These are phyloP conservation scores for Russula sp. DNA, from an alignment of 768 basidiomycete genomes.

Conservation along the genomic window DNA sequence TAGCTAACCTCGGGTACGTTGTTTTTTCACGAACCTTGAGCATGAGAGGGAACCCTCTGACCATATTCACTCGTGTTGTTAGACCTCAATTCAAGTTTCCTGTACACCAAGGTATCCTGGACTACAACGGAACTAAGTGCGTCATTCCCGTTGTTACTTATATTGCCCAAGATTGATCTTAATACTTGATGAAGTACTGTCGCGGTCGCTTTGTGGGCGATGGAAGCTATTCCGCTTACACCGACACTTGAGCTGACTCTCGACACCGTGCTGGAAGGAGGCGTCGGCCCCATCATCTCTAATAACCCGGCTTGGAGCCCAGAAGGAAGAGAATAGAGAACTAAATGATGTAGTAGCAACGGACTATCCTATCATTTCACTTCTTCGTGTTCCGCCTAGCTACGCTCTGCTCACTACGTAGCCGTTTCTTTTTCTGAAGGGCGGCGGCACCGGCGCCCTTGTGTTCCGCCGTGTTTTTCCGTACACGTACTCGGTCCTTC, in stretches of 20 bases:
- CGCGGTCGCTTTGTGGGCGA: conserved; percentile 38
- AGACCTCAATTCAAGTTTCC: conserved; percentile 82
- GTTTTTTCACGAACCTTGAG: neutral
- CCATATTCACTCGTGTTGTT: neutral
- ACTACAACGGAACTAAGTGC: conserved; percentile 71
- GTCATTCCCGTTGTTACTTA: conserved; percentile 29
- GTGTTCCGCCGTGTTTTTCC: conserved; percentile 42
- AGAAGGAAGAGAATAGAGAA: conserved; percentile 18
- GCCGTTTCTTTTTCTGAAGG: conserved; percentile 44
- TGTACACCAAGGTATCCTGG: conserved; percentile 75
- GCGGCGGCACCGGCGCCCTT: conserved; percentile 34
- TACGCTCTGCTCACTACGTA: conserved; percentile 53
- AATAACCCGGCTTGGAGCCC: conserved; percentile 32
- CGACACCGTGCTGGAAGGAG: conserved; percentile 35
- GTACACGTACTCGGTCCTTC: conserved; percentile 48
- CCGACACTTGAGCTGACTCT: conserved; percentile 33
- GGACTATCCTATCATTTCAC: conserved; percentile 43
- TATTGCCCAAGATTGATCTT: neutral
- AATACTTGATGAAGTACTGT: conserved; percentile 20
- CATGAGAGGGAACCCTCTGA: conserved; percentile 5
- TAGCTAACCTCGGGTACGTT: conserved; percentile 36
- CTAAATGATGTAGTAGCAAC: neutral
- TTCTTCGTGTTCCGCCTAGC: conserved; percentile 60
- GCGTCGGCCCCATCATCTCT: conserved; percentile 31
- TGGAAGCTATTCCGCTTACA: conserved; percentile 33